Conservation (phyloP, 257 asterid species). For the Misopates orontium region DNA sequence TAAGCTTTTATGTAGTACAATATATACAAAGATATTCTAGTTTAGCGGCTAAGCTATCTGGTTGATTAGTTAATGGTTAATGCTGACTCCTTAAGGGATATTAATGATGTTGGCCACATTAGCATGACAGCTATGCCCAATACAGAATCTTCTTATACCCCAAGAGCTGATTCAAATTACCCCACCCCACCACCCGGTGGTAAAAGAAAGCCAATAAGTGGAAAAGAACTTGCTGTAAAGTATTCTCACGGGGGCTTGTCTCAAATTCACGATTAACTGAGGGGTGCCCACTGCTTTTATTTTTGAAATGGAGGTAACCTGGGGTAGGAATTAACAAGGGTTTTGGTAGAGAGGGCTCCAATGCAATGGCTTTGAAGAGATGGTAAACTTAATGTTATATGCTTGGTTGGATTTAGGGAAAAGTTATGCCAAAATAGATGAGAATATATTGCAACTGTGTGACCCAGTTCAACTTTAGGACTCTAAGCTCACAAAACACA, state of each 20-base stretch:
- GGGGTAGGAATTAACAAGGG: conserved; percentile 16
- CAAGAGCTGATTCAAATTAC: background rate
- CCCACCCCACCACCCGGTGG: background rate
- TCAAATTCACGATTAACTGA: conserved; percentile 2
- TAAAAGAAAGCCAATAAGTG: background rate
- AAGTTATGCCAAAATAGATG: conserved; percentile 8
- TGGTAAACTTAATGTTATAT: conserved; percentile 3
- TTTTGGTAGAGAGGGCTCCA: background rate
- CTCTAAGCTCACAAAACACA: conserved; percentile 5
- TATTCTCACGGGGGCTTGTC: background rate
- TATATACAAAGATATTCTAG: too few species aligned
- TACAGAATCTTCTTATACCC: too few species aligned
- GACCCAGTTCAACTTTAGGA: conserved; percentile 13
- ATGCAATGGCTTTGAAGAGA: background rate
- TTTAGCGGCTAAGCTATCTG: too few species aligned
- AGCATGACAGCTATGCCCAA: too few species aligned
- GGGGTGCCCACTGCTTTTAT: background rate
- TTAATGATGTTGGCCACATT: too few species aligned
- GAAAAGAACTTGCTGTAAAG: background rate
- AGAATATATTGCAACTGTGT: conserved; percentile 6
- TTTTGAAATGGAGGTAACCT: background rate
- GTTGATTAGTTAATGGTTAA: too few species aligned
- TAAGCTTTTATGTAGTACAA: too few species aligned
- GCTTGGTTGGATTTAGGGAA: conserved; percentile 14
- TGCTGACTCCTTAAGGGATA: too few species aligned